These are phyloP conservation scores for Hevea brasiliensis DNA, from an alignment of 345 rosid species.

Conservation along the genomic window DNA sequence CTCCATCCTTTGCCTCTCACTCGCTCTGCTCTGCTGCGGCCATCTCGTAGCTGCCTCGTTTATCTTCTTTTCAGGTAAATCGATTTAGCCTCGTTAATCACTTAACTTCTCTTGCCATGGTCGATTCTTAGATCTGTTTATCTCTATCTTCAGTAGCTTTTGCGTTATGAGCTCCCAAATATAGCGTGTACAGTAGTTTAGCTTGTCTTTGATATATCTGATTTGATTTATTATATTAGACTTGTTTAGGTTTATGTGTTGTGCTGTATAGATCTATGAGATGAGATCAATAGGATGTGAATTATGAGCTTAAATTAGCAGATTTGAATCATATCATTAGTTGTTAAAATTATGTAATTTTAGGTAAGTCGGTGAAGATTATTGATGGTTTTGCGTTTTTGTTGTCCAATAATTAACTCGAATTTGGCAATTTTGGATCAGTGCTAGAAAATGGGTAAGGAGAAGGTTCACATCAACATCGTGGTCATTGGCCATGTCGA, in stretches of 20 bases:
- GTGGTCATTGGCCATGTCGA: conserved; percentile 92
- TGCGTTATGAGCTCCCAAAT: no score
- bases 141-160: not conserved
- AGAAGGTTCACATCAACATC: conserved; percentile 73
- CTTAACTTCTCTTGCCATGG: not conserved
- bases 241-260: no score
- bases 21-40: not conserved
- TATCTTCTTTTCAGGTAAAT: not conserved
- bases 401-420: not conserved
- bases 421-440: no score
- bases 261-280: no score
- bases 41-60: not conserved
- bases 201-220: no score
- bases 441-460: conserved; percentile 93
- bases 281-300: no score
- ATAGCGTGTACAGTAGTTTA: no score
- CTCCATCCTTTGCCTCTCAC: no score
- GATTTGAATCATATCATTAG: not conserved
- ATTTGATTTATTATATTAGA: not conserved
- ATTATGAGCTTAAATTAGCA: no score
- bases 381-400: not conserved
- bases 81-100: not conserved
- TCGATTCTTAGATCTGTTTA: not conserved
- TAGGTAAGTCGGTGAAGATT: not conserved
- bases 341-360: not conserved